Conservation (phyloP, 768 basidiomycete genomes). For the Vararia minispora region DNA sequence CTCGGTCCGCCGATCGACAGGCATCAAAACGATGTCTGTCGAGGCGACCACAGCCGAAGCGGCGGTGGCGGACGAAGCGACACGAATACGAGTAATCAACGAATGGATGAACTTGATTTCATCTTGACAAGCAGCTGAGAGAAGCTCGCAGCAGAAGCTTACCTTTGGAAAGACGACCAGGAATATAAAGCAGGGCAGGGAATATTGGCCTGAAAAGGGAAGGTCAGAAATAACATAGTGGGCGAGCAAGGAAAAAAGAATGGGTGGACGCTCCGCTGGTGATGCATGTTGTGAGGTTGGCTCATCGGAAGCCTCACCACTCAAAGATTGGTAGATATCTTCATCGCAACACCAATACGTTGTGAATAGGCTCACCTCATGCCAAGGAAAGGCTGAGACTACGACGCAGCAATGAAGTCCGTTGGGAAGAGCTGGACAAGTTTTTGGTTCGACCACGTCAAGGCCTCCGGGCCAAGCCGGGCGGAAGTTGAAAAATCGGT, state of each 20-base stretch:
- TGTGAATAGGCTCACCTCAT: too few species aligned
- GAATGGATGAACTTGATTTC: conserved; percentile 17
- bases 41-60: conserved; percentile 4
- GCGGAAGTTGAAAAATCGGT: too few species aligned
- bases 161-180: too few species aligned
- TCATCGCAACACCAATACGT: conserved; percentile 9
- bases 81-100: conserved; percentile 11
- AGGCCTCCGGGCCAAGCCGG: too few species aligned
- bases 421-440: too few species aligned
- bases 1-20: conserved; percentile 4
- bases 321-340: conserved; percentile 15
- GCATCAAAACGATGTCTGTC: conserved; percentile 10
- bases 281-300: conserved; percentile 18
- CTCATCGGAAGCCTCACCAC: conserved; percentile 14
- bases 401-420: too few species aligned
- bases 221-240: neutral
- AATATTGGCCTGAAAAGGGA: neutral
- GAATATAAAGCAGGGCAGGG: conserved; percentile 2
- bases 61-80: conserved; percentile 6
- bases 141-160: too few species aligned
- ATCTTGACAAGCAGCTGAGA: conserved; percentile 3
- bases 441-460: too few species aligned
- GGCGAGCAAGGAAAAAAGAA: neutral
- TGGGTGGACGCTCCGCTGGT: conserved; percentile 13
- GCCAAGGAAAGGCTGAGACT: neutral